Evolutionary conservation across 1,284 basidiomycete species (phyloP).

Genomic region (Pholiota adiposa): DNA sequence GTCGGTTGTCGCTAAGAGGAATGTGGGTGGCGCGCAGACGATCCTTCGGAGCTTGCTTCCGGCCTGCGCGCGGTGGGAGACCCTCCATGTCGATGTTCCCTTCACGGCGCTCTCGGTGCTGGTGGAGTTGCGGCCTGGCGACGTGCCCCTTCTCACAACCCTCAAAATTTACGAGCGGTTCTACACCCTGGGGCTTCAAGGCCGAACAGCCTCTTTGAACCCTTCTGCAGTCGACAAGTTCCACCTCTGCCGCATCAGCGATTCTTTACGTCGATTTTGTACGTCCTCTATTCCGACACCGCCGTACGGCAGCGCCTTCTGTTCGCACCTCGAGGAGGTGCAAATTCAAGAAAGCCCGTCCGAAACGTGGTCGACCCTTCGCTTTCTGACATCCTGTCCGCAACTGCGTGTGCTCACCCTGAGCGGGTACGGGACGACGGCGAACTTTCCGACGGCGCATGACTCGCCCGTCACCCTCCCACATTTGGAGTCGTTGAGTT

Average conservation of each 20-base stretch:
- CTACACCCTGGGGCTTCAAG: background rate
- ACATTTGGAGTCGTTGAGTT: conserved; percentile 15
- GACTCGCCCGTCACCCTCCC: conserved; percentile 7
- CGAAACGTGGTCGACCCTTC: conserved; percentile 17
- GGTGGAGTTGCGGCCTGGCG: background rate
- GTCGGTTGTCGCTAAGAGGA: conserved; percentile 12
- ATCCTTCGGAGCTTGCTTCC: conserved; percentile 17
- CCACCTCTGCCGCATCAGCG: conserved; percentile 10
- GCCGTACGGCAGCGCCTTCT: conserved; percentile 2
- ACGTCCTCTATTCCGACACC: conserved; percentile 10
- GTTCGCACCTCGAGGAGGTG: conserved; percentile 15
- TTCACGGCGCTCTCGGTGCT: conserved; percentile 7
- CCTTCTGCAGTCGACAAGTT: background rate
- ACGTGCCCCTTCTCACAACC: conserved; percentile 15
- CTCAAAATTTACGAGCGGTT: conserved; percentile 8
- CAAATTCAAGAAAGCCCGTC: conserved; percentile 16
- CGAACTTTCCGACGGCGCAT: background rate
- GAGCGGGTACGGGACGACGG: conserved; percentile 17
- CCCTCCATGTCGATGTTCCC: conserved; percentile 15
- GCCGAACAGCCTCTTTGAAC: background rate
- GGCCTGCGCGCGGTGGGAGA: conserved; percentile 15
- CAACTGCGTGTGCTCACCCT: conserved; percentile 17
- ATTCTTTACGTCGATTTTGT: conserved; percentile 13
- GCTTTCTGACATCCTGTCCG: conserved; percentile 11
- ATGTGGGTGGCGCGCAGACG: conserved; percentile 4